Evolutionary conservation across 495 filamentous ascomycete species (phyloP).

Genomic region (Hyaloscypha variabilis): DNA sequence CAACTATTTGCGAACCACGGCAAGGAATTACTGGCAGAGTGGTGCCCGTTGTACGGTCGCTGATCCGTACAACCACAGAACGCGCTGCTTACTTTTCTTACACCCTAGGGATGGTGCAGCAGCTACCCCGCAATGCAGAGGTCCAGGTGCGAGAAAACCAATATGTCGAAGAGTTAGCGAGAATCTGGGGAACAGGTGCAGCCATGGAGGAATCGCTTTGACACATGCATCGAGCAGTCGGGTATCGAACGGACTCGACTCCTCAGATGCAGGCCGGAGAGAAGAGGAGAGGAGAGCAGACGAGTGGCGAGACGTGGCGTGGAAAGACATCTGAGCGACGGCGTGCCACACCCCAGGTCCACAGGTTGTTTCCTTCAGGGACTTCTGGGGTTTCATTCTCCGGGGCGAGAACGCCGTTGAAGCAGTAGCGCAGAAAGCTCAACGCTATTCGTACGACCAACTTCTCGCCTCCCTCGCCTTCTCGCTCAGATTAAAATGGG

Average conservation of each 20-base stretch:
- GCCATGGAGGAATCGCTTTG: neutral
- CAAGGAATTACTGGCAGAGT: neutral
- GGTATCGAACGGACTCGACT: neutral
- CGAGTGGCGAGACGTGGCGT: neutral
- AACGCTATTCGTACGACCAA: neutral
- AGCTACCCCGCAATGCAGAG: conserved; percentile 17
- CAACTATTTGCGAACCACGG: conserved; percentile 1
- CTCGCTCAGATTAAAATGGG: conserved; percentile 6
- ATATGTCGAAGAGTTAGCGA: conserved; percentile 9
- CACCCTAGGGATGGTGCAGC: neutral
- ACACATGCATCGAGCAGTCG: conserved; percentile 6
- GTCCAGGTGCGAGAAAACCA: neutral
- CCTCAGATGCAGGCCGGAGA: neutral
- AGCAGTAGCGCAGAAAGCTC: neutral
- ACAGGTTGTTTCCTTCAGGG: no score
- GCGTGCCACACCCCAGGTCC: no score
- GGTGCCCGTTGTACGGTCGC: neutral
- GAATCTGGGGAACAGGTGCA: conserved; percentile 15
- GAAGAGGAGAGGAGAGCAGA: neutral
- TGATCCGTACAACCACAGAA: neutral
- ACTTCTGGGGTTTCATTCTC: no score
- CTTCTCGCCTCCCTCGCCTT: neutral
- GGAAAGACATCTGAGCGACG: no score
- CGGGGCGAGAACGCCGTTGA: no score
- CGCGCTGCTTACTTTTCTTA: neutral